Percentiles rank a stretch among this genome's conserved stretches.
Conservation (phyloP, 2,329 filamentous ascomycete genomes). For the Pestalotiopsis sp. region DNA sequence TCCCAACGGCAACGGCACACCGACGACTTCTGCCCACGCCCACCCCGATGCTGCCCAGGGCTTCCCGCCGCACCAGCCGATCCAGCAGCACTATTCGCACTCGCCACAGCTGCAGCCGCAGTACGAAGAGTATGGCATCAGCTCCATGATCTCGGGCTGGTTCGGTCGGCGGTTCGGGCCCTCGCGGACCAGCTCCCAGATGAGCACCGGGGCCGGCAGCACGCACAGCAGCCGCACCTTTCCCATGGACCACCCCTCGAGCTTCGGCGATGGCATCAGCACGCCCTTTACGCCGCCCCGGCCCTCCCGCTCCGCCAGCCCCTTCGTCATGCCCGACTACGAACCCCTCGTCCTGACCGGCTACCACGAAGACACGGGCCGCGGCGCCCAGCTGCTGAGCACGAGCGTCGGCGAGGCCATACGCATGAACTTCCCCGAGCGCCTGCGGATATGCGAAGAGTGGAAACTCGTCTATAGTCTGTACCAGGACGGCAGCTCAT, state of each 20-base stretch:
- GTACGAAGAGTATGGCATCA: conserved; percentile 7
- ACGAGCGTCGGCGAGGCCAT: conserved; percentile 87
- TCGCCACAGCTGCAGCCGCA: not conserved
- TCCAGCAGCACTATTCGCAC: not conserved
- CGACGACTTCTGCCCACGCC: not conserved
- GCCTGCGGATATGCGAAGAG: conserved; percentile 82
- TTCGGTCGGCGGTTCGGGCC: conserved; percentile 2
- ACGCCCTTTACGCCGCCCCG: conserved; percentile 61
- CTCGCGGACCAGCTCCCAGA: conserved; percentile 17
- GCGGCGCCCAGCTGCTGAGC: conserved; percentile 68
- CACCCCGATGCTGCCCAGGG: not conserved
- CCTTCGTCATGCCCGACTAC: conserved; percentile 86
- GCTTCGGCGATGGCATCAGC: conserved; percentile 50
- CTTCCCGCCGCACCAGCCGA: not conserved
- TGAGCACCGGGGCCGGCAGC: conserved; percentile 10
- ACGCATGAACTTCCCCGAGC: conserved; percentile 81
- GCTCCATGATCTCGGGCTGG: conserved; percentile 8
- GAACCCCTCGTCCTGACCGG: conserved; percentile 76
- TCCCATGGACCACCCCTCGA: conserved; percentile 16
- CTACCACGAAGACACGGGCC: conserved; percentile 62
- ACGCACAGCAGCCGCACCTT: conserved; percentile 14
- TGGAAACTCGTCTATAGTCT: conserved; percentile 90
- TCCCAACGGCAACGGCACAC: not conserved
- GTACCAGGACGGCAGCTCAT: conserved; percentile 86
- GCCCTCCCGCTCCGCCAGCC: conserved; percentile 63